phyloP scores from a whole-genome alignment of 805 yeast species.

The Monosporozyma aerobia region DNA sequence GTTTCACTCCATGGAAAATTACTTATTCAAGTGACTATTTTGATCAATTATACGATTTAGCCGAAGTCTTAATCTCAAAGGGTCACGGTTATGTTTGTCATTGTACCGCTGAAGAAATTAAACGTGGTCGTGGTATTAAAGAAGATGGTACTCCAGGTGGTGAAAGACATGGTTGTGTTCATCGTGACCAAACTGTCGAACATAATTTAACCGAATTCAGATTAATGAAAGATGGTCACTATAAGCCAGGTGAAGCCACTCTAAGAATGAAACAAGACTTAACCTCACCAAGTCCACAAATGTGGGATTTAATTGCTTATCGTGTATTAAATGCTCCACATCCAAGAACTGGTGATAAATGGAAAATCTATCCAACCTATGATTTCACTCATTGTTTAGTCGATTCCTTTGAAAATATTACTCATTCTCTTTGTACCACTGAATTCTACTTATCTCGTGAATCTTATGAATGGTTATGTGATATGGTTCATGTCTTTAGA shows the following conservation, averaged over 20 bases:
- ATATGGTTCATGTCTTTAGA: conserved; percentile 85
- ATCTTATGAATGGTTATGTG: conserved; percentile 98
- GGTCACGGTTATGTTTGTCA: conserved; percentile 88
- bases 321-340: conserved; percentile 88
- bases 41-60: conserved; percentile 78
- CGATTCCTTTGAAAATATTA: conserved; percentile 92
- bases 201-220: conserved; percentile 74
- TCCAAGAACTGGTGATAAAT: conserved; percentile 92
- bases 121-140: conserved; percentile 80
- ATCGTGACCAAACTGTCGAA: conserved; percentile 63
- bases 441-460: conserved; percentile 89
- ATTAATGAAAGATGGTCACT: conserved; percentile 84
- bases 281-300: conserved; percentile 86
- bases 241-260: conserved; percentile 84
- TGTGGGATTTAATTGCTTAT: conserved; percentile 99
- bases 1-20: conserved; percentile 86
- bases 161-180: conserved; percentile 72
- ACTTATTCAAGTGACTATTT: conserved; percentile 96
- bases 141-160: conserved; percentile 94
- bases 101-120: conserved; percentile 86
- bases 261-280: conserved; percentile 96
- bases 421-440: conserved; percentile 93
- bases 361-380: conserved; percentile 98
- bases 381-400: conserved; percentile 99
- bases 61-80: conserved; percentile 64